These are phyloP conservation scores for Phragmites australis DNA, from an alignment of 176 grass and related monocot species.

Conservation along the genomic window DNA sequence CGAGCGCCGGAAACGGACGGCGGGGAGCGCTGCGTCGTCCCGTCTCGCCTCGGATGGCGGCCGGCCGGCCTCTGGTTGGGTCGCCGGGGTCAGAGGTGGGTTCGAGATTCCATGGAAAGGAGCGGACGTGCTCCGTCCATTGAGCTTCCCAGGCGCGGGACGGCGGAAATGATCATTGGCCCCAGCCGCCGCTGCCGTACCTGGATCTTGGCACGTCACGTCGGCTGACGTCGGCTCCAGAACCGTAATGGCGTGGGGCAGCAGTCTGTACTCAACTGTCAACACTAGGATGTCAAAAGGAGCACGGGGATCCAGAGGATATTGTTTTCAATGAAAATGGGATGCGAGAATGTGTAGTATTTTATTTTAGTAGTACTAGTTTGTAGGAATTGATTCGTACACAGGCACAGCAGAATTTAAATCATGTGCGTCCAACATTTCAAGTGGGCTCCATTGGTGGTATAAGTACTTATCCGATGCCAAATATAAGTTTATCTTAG, in stretches of 20 bases:
- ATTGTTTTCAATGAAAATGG: too few species aligned
- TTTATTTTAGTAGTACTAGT: too few species aligned
- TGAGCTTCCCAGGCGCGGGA: not conserved
- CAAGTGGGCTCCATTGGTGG: too few species aligned
- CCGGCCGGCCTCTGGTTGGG: not conserved
- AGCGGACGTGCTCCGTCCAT: slow-evolving; percentile 9
- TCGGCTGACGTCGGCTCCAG: slow-evolving; percentile 10
- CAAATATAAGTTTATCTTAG: too few species aligned
- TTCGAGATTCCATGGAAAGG: slow-evolving; percentile 18
- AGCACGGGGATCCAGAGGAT: too few species aligned
- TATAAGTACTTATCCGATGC: too few species aligned
- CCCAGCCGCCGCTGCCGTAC: not conserved
- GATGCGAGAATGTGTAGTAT: too few species aligned
- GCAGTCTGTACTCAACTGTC: not conserved
- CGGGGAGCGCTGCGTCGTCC: not conserved
- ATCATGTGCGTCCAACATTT: too few species aligned
- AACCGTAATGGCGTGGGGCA: not conserved
- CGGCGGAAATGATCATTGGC: not conserved
- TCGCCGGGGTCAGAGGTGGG: not conserved
- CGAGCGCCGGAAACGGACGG: slow-evolving; percentile 22
- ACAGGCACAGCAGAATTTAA: too few species aligned
- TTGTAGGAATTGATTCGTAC: too few species aligned
- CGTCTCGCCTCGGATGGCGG: not conserved
- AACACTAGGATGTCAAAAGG: too few species aligned
- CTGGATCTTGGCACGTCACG: not conserved